A percentile compares a stretch with the other conserved stretches of the same genome.
Evolutionary conservation across 2,329 filamentous ascomycete species (phyloP).

Genomic region (Canariomyces notabilis): DNA sequence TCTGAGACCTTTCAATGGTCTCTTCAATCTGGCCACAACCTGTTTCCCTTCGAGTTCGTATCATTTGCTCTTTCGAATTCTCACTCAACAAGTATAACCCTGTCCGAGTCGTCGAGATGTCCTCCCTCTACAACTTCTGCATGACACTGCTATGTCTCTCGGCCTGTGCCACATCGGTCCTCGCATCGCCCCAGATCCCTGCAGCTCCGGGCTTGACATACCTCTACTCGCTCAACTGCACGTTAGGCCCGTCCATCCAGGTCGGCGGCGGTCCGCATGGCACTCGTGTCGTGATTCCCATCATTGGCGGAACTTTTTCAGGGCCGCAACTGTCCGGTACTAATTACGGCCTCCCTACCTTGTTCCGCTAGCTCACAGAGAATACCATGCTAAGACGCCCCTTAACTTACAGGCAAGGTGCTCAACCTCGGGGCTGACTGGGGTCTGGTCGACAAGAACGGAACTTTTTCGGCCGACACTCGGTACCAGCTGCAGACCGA

Average conservation of each 20-base stretch:
- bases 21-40: too few species aligned
- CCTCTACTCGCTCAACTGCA: constrained; percentile 29
- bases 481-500: constrained; percentile 29
- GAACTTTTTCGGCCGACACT: constrained; percentile 29
- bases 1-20: too few species aligned
- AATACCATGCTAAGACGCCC: neutral
- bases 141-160: too few species aligned
- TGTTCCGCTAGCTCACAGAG: too few species aligned
- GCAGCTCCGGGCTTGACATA: constrained; percentile 23
- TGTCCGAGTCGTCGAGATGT: too few species aligned
- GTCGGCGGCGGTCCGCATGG: constrained; percentile 26
- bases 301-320: constrained; percentile 27
- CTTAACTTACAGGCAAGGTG: constrained; percentile 22
- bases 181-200: too few species aligned
- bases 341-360: neutral
- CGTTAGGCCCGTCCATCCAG: constrained; percentile 20
- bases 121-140: too few species aligned
- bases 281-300: constrained; percentile 26
- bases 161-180: too few species aligned
- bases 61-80: too few species aligned
- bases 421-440: constrained; percentile 30
- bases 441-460: constrained; percentile 25
- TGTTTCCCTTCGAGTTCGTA: too few species aligned
- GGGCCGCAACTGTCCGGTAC: constrained; percentile 26
- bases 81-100: too few species aligned